These are phyloP conservation scores for Centaurea solstitialis DNA, from an alignment of 129 eudicot genomes.

Conservation along the genomic window DNA sequence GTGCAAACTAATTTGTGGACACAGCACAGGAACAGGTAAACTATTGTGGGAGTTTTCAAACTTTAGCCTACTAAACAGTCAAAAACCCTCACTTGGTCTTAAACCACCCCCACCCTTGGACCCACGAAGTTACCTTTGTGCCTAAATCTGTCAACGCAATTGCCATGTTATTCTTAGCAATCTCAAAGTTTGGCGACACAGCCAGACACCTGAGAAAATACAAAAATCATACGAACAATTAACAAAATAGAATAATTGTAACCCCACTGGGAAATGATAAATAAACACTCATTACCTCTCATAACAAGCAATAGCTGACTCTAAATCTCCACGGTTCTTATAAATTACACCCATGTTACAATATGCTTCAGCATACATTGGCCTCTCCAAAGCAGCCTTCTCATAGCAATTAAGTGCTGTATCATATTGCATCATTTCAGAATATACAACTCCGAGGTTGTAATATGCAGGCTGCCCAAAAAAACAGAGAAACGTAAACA, in stretches of 20 bases:
- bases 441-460: conserved; percentile 95
- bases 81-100: not conserved
- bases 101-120: not conserved
- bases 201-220: conserved; percentile 76
- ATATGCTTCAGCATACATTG: conserved; percentile 99
- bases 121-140: conserved; percentile 63
- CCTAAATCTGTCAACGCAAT: conserved; percentile 96
- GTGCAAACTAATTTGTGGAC: not conserved
- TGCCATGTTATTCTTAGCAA: conserved; percentile 98
- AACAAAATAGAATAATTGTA: conserved; percentile 7
- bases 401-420: conserved; percentile 93
- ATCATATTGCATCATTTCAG: conserved; percentile 99
- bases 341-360: conserved; percentile 99
- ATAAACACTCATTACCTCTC: conserved; percentile 59
- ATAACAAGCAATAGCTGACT: conserved; percentile 95
- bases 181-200: conserved; percentile 97
- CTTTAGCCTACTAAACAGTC: not conserved
- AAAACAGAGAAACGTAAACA: conserved; percentile 25
- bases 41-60: not conserved
- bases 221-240: conserved; percentile 19
- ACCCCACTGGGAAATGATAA: not conserved
- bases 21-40: not conserved
- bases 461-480: conserved; percentile 94
- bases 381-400: conserved; percentile 94
- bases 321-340: conserved; percentile 92